Conservation (phyloP, 106 monocot genomes). For the Platanthera guangdongensis region DNA sequence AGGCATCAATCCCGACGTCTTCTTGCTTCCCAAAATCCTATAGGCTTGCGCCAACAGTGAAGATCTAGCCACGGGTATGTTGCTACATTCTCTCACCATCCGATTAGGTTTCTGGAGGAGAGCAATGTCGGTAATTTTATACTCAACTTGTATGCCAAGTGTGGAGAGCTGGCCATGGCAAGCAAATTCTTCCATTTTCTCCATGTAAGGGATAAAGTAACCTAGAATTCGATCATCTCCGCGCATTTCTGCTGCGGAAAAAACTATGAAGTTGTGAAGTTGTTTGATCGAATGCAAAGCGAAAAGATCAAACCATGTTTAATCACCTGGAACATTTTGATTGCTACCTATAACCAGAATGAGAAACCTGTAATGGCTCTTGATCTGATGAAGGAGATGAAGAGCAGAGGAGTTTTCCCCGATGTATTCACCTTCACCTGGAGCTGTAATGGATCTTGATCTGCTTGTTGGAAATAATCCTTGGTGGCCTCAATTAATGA, state of each 20-base stretch:
- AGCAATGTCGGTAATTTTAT: constrained; percentile 56
- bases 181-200: constrained; percentile 45
- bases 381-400: constrained; percentile 68
- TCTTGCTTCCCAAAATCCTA: constrained; percentile 63
- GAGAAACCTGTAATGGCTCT: constrained; percentile 40
- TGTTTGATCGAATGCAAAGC: constrained; percentile 55
- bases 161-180: constrained; percentile 42
- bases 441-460: too few relatives aligned
- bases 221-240: constrained; percentile 89
- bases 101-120: constrained; percentile 33
- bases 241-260: constrained; percentile 47
- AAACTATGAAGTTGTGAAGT: constrained; percentile 39
- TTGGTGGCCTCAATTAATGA: too few relatives aligned
- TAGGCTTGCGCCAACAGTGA: constrained; percentile 57
- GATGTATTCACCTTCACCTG: constrained; percentile 80
- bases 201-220: constrained; percentile 39
- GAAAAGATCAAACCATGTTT: constrained; percentile 54
- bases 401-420: constrained; percentile 27
- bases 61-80: constrained; percentile 37
- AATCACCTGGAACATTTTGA: constrained; percentile 86
- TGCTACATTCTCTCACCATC: constrained; percentile 68
- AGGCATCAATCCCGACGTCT: constrained; percentile 50
- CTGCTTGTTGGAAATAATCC: too few relatives aligned
- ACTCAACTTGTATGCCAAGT: constrained; percentile 77
- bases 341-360: constrained; percentile 41